phyloP scores from a whole-genome alignment of 345 rosid genomes.

The Populus simonii region DNA sequence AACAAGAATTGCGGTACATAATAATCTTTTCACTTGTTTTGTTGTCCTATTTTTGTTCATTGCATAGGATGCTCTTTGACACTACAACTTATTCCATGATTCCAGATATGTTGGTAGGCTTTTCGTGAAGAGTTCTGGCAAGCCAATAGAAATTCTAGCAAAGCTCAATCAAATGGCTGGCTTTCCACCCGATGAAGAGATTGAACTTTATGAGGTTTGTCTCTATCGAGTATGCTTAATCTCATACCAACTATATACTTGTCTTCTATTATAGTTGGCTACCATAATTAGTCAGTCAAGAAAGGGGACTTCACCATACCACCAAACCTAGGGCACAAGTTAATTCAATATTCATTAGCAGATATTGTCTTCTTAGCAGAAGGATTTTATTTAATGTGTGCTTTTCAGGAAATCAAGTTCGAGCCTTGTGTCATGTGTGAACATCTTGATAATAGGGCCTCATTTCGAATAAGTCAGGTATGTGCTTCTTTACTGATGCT shows the following conservation, averaged over 20 bases:
- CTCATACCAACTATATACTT: too few species aligned
- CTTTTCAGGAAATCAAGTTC: slow-evolving; percentile 84
- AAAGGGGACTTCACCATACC: background rate
- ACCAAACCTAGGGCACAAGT: background rate
- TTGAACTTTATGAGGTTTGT: slow-evolving; percentile 86
- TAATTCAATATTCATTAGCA: background rate
- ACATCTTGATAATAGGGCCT: slow-evolving; percentile 62
- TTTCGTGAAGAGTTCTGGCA: slow-evolving; percentile 69
- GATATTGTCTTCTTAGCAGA: background rate
- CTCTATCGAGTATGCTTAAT: background rate
- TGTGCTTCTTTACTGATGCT: background rate
- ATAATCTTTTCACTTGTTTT: background rate
- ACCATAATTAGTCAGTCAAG: background rate
- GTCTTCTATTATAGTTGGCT: background rate
- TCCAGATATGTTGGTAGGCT: slow-evolving; percentile 83
- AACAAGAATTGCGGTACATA: slow-evolving; percentile 68
- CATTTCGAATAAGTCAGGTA: slow-evolving; percentile 82
- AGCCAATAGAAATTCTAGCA: slow-evolving; percentile 70
- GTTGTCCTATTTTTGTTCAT: background rate
- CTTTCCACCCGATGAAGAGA: slow-evolving; percentile 77
- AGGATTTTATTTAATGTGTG: slow-evolving; percentile 4
- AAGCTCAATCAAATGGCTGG: slow-evolving; percentile 90
- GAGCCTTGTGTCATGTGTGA: slow-evolving; percentile 94
- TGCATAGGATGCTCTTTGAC: slow-evolving; percentile 10
- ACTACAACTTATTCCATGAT: slow-evolving; percentile 18